A percentile compares a stretch with the other conserved stretches of the same genome.
Evolutionary conservation across 176 grass and related monocot species (phyloP).

Genomic region (Rhynchospora tenuis): DNA sequence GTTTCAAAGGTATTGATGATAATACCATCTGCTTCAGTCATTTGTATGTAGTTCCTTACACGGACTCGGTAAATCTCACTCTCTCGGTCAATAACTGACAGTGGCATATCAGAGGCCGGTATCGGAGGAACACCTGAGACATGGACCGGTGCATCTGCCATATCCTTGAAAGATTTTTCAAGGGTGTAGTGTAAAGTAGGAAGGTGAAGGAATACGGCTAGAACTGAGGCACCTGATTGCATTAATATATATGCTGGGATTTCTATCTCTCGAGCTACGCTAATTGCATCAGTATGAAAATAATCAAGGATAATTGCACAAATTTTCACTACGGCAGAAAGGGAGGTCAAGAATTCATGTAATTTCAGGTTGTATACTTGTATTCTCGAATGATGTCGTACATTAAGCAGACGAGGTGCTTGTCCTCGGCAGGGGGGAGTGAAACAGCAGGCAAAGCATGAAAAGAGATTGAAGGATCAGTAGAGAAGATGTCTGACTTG

Average conservation of each 20-base stretch:
- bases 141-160: background rate
- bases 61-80: background rate
- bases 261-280: background rate
- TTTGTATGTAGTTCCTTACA: background rate
- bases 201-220: slow-evolving; percentile 22
- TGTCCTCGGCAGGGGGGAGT: background rate
- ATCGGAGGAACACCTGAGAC: slow-evolving; percentile 24
- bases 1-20: slow-evolving; percentile 29
- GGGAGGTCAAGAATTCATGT: background rate
- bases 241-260: slow-evolving; percentile 23
- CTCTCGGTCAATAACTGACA: background rate
- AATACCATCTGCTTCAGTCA: slow-evolving; percentile 12
- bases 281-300: slow-evolving; percentile 7
- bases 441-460: background rate
- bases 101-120: slow-evolving; percentile 11
- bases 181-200: background rate
- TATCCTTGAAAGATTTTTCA: background rate
- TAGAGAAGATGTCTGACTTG: background rate
- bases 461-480: background rate
- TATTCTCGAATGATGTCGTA: slow-evolving; percentile 3
- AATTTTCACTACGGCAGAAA: background rate
- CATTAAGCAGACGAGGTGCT: background rate
- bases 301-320: slow-evolving; percentile 11
- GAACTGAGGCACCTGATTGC: slow-evolving; percentile 9
- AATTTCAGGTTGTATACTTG: background rate